Evolutionary conservation across 345 rosid species (phyloP), one percentile per base, ranked within the genome.

Genomic region (Lepidium didymum): DNA sequence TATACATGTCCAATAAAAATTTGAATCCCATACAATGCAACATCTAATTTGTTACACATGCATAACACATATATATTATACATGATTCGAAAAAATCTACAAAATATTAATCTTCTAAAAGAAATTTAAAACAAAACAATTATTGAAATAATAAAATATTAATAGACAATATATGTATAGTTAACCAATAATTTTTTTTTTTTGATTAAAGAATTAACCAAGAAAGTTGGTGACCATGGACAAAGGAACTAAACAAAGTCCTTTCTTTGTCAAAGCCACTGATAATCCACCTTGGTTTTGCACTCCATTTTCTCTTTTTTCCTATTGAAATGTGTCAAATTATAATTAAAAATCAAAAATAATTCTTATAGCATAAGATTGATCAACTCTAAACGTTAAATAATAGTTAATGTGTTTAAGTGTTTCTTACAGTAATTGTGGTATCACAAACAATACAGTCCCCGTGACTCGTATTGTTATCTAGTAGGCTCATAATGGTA

Each of bases 171-270:
- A 27, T 27, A 27, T 27, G 31, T 27, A 27, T 27, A 27, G 31
- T 27, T 27, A 27, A 27, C 31, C 31, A 27, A 27, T 27, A 27
- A 27, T 4, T 27, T 4, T 4, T 27, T 4, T 27, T 27, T 25
- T 0, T 25, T 25, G 23, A 3, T 19, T 27, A 5, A 27, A 27
- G 31, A 27, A 27, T 67, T 36, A 74, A 43, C 49, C 68, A 43
- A 60, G 73, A 51, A 58, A 67, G 42, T 74, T 61, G 31, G 68
- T 59, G 56, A 74, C 52, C 43, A 74, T 35, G 13, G 78, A 74
- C 29, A 74, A 35, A 62, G 74, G 78, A 60, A 74, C 78, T 33
- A 74, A 68, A 74, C 78, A 74, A 42, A 68, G 78, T 8, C 69
- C 78, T 54, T 54, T 74, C 33, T 54, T 12, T 64, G 68, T 38